phyloP scores from a whole-genome alignment of 768 basidiomycete species.

The Kwoniella bestiolae region DNA sequence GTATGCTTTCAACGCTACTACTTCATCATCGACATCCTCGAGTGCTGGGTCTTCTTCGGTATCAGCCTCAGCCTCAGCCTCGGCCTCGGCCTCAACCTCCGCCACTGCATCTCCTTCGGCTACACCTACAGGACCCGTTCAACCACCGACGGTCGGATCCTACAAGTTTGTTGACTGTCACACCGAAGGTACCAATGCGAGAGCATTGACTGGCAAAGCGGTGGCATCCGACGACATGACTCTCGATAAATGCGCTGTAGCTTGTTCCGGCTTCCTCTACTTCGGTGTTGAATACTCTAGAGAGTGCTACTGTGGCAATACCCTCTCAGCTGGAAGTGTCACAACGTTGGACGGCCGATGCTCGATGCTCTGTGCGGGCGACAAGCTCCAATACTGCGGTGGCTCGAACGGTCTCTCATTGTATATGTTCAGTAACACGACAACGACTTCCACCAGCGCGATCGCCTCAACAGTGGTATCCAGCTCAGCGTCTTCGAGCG shows the following conservation, averaged over 20 bases:
- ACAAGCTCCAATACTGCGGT: conserved; percentile 38
- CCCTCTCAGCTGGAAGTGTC: conserved; percentile 66
- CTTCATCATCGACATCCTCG: conserved; percentile 2
- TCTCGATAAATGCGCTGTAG: conserved; percentile 66
- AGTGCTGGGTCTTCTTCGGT: neutral
- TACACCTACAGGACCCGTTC: conserved; percentile 31
- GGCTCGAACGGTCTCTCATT: conserved; percentile 36
- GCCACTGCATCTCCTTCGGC: conserved; percentile 6
- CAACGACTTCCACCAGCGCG: conserved; percentile 1
- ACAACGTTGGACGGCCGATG: conserved; percentile 63
- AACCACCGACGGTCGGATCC: conserved; percentile 37
- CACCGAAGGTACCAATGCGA: conserved; percentile 34
- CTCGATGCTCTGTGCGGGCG: conserved; percentile 73
- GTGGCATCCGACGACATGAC: conserved; percentile 62
- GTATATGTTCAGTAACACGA: conserved; percentile 24
- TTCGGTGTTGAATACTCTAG: conserved; percentile 69
- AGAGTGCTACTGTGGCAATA: conserved; percentile 66
- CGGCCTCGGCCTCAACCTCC: conserved; percentile 13
- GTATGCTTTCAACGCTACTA: neutral
- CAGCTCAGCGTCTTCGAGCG: conserved; percentile 4
- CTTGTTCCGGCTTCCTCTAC: conserved; percentile 68
- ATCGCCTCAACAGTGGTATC: neutral
- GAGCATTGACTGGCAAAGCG: conserved; percentile 44
- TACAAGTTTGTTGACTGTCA: conserved; percentile 42
- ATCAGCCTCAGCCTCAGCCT: conserved; percentile 7